These are phyloP conservation scores for Dryas integrifolia DNA, from an alignment of 331 rosid genomes.

Conservation along the genomic window DNA sequence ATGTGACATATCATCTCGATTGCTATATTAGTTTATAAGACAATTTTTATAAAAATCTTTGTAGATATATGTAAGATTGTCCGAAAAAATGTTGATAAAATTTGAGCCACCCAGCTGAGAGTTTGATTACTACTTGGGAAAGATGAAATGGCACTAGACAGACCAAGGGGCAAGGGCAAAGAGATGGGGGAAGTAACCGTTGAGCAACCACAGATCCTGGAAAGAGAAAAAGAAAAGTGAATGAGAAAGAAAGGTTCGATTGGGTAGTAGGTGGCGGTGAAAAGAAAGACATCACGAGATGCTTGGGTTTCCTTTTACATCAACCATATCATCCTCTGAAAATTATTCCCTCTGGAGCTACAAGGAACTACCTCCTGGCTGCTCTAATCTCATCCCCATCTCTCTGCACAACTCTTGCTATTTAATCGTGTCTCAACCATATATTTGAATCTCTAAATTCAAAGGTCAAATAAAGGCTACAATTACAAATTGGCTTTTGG, in stretches of 20 bases:
- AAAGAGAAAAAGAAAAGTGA: neutral
- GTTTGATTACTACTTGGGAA: neutral
- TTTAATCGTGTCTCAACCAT: conserved; percentile 9
- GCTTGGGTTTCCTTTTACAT: conserved; percentile 3
- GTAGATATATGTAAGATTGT: too few species aligned
- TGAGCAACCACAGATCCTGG: conserved; percentile 14
- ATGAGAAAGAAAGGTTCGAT: neutral
- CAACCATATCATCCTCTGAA: neutral
- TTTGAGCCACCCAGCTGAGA: neutral
- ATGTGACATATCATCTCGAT: too few species aligned
- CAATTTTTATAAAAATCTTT: too few species aligned
- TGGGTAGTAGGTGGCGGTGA: conserved; percentile 28
- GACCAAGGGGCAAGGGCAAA: conserved; percentile 11
- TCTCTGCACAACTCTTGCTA: neutral
- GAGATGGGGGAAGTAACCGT: conserved; percentile 1
- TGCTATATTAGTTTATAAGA: too few species aligned
- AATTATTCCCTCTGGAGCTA: conserved; percentile 17
- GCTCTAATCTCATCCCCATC: neutral
- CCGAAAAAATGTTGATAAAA: neutral
- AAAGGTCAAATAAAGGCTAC: neutral
- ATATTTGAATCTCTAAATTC: neutral
- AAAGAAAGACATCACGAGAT: conserved; percentile 25
- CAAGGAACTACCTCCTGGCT: neutral
- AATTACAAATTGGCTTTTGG: too few species aligned
- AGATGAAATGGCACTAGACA: neutral